Conservation (phyloP, 495 filamentous ascomycete genomes). For the Darksidea phi region DNA sequence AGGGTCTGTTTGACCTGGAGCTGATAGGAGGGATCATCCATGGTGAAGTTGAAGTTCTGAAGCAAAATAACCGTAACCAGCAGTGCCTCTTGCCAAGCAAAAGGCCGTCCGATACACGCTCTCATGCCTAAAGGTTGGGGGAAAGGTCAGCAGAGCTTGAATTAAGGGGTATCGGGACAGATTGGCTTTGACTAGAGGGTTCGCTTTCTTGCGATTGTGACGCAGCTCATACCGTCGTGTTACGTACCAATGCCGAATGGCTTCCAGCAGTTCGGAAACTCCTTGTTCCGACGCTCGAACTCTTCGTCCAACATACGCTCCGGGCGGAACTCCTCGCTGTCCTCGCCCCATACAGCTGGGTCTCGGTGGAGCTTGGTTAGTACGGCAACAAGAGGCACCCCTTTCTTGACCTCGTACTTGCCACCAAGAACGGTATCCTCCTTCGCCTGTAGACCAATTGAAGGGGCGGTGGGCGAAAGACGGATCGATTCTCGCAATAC, state of each 20-base stretch:
- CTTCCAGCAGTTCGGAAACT: conserved; percentile 58
- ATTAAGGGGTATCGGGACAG: too few relatives aligned
- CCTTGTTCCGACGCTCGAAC: conserved; percentile 47
- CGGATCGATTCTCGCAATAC: conserved; percentile 71
- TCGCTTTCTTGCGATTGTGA: too few relatives aligned
- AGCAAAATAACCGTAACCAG: conserved; percentile 56
- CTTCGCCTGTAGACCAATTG: conserved; percentile 51
- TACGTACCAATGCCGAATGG: conserved; percentile 64
- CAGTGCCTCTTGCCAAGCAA: conserved; percentile 64
- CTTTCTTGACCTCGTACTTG: conserved; percentile 59
- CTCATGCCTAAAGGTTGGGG: too few relatives aligned
- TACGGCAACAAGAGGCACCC: conserved; percentile 61
- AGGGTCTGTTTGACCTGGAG: conserved; percentile 69
- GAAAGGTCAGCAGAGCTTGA: too few relatives aligned
- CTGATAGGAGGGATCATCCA: conserved; percentile 59
- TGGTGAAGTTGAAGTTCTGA: conserved; percentile 61
- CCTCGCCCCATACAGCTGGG: conserved; percentile 60
- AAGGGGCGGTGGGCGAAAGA: conserved; percentile 61
- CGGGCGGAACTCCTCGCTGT: conserved; percentile 55
- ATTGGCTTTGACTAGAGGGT: too few relatives aligned
- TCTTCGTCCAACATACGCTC: conserved; percentile 64
- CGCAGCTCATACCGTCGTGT: too few relatives aligned
- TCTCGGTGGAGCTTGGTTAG: conserved; percentile 64
- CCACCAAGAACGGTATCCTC: conserved; percentile 60
- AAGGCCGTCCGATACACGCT: conserved; percentile 56